A percentile compares a stretch with the other conserved stretches of the same genome.
These are phyloP conservation scores for Nicotiana benthamiana DNA, from an alignment of 257 asterid genomes.

Conservation along the genomic window DNA sequence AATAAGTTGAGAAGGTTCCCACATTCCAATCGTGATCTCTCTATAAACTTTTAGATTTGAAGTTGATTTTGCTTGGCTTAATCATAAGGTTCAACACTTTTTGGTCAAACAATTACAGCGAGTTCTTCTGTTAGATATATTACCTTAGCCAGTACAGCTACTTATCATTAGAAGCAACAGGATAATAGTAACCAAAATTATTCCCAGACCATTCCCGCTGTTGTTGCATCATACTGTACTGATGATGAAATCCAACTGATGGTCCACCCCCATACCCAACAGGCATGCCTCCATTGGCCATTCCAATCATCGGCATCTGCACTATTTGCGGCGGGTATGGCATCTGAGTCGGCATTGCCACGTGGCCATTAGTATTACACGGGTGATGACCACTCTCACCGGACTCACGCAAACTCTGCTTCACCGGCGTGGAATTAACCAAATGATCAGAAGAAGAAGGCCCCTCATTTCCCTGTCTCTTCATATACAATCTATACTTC, in stretches of 20 bases:
- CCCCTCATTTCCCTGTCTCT: conserved; percentile 47
- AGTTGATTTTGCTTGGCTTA: no score
- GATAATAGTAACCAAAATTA: conserved; percentile 45
- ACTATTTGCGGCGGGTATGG: conserved; percentile 47
- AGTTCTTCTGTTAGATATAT: conserved; percentile 11
- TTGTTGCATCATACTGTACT: conserved; percentile 54
- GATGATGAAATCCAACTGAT: conserved; percentile 30
- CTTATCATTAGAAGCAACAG: conserved; percentile 41
- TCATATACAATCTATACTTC: conserved; percentile 71
- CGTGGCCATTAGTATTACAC: conserved; percentile 29
- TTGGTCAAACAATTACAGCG: background rate
- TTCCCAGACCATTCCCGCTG: conserved; percentile 74
- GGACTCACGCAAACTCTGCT: conserved; percentile 68
- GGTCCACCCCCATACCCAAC: conserved; percentile 11
- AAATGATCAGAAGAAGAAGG: conserved; percentile 71
- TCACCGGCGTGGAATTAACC: conserved; percentile 66
- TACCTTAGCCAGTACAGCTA: conserved; percentile 35
- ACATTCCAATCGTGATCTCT: no score
- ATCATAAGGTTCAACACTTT: no score
- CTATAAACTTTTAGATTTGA: no score
- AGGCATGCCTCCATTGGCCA: conserved; percentile 24
- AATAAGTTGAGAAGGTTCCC: no score
- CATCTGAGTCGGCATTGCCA: conserved; percentile 36
- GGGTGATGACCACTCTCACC: conserved; percentile 25
- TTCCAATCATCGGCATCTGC: conserved; percentile 52